Percentiles rank a stretch among this genome's conserved stretches.
These are phyloP conservation scores for Metschnikowia colocasiae DNA, from an alignment of 805 yeast species.

Conservation along the genomic window DNA sequence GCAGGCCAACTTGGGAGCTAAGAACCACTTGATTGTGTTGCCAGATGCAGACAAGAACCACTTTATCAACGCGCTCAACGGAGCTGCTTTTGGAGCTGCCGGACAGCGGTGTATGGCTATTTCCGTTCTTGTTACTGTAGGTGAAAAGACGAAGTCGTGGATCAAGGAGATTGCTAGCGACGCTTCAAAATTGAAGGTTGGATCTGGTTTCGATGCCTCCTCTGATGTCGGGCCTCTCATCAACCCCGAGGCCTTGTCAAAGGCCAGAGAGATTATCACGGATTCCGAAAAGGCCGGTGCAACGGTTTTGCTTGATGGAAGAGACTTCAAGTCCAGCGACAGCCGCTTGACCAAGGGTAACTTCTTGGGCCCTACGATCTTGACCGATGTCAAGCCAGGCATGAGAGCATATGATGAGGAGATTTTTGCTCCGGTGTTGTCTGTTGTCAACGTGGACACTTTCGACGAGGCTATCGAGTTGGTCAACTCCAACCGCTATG, in stretches of 20 bases:
- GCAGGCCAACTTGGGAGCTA: slow-evolving; percentile 76
- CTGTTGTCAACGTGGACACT: slow-evolving; percentile 57
- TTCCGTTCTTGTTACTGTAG: slow-evolving; percentile 69
- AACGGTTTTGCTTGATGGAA: slow-evolving; percentile 59
- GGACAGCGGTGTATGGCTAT: slow-evolving; percentile 85
- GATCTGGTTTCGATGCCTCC: slow-evolving; percentile 62
- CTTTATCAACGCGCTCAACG: slow-evolving; percentile 61
- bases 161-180: slow-evolving; percentile 53
- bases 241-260: slow-evolving; percentile 52
- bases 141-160: slow-evolving; percentile 57
- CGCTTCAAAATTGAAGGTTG: slow-evolving; percentile 55
- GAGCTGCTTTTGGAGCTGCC: slow-evolving; percentile 82
- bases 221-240: slow-evolving; percentile 73
- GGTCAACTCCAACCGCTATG: slow-evolving; percentile 56
- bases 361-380: slow-evolving; percentile 69
- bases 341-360: slow-evolving; percentile 50
- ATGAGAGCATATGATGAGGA: slow-evolving; percentile 72
- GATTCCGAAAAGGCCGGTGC: slow-evolving; percentile 62
- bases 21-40: slow-evolving; percentile 68
- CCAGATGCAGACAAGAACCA: slow-evolving; percentile 69
- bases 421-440: slow-evolving; percentile 73
- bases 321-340: slow-evolving; percentile 41
- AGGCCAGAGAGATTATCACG: slow-evolving; percentile 53
- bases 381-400: slow-evolving; percentile 59
- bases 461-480: slow-evolving; percentile 65